phyloP scores from a whole-genome alignment of 306 rosid species.

The Leucaena leucocephala region DNA sequence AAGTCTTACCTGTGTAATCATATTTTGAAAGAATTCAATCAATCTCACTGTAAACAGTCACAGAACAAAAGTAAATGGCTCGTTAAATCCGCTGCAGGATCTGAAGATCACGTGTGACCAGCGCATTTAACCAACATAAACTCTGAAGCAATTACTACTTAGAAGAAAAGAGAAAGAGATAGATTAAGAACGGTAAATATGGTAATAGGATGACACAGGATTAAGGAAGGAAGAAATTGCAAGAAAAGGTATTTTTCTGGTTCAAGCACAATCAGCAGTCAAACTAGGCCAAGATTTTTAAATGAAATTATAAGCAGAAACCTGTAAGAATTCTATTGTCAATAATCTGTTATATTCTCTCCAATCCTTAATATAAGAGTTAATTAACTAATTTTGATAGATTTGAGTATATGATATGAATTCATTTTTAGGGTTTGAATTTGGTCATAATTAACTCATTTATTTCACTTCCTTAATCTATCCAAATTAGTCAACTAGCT shows the following conservation, averaged over 20 bases:
- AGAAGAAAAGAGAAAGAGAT: conserved; percentile 16
- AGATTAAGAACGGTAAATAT: not conserved
- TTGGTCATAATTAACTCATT: too few species aligned
- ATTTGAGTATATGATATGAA: not conserved
- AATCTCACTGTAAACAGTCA: not conserved
- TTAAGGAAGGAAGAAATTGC: not conserved
- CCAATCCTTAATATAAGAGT: too few species aligned
- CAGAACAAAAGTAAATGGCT: conserved; percentile 6
- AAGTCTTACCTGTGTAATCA: conserved; percentile 48
- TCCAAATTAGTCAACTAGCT: too few species aligned
- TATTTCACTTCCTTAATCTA: too few species aligned
- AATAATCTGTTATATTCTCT: not conserved
- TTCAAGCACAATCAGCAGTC: conserved; percentile 4
- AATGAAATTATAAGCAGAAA: not conserved
- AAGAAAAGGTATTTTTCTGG: not conserved
- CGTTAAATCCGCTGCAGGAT: not conserved
- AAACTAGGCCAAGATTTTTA: conserved; percentile 9
- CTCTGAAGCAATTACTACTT: conserved; percentile 1
- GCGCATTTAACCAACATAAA: not conserved
- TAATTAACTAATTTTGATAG: too few species aligned
- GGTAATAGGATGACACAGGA: not conserved
- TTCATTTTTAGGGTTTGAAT: too few species aligned
- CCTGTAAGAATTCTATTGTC: conserved; percentile 1
- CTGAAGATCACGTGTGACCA: too few species aligned
- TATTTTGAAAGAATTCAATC: conserved; percentile 8